Conservation (phyloP, 805 yeast genomes). For the Hanseniaspora vineae region DNA sequence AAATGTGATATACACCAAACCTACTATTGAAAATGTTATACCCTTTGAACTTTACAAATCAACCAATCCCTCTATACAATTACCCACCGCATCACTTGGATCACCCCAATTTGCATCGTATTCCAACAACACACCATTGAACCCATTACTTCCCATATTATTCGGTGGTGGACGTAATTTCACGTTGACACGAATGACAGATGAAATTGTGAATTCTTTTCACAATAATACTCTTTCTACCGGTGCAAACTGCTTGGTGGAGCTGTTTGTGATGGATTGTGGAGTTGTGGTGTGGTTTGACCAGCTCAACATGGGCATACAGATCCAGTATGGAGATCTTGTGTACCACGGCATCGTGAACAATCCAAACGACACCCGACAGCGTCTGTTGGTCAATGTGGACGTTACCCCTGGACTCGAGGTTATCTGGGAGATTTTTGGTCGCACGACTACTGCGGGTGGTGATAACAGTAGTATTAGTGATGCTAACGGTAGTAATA, state of each 20-base stretch:
- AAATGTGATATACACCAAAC: constrained; percentile 19
- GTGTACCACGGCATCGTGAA: constrained; percentile 21
- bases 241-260: constrained; percentile 11
- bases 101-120: constrained; percentile 6
- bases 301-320: constrained; percentile 23
- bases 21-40: constrained; percentile 27
- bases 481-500: not conserved
- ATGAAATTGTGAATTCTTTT: too few species aligned
- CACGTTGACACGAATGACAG: not conserved
- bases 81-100: constrained; percentile 1
- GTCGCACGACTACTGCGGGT: not conserved
- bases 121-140: constrained; percentile 6
- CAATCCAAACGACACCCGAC: not conserved
- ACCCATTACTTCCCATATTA: constrained; percentile 21
- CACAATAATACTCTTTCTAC: too few species aligned
- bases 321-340: constrained; percentile 23
- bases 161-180: constrained; percentile 32
- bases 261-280: constrained; percentile 26
- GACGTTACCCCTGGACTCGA: not conserved
- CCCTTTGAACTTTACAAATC: constrained; percentile 18
- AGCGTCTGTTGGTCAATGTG: not conserved
- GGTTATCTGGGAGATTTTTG: not conserved
- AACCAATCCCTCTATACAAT: constrained; percentile 17
- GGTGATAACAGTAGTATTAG: too few species aligned
- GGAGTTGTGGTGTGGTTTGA: constrained; percentile 29